A percentile compares a stretch with the other conserved stretches of the same genome.
These are phyloP conservation scores for Hypericum perforatum DNA, from an alignment of 345 rosid species.

Conservation along the genomic window DNA sequence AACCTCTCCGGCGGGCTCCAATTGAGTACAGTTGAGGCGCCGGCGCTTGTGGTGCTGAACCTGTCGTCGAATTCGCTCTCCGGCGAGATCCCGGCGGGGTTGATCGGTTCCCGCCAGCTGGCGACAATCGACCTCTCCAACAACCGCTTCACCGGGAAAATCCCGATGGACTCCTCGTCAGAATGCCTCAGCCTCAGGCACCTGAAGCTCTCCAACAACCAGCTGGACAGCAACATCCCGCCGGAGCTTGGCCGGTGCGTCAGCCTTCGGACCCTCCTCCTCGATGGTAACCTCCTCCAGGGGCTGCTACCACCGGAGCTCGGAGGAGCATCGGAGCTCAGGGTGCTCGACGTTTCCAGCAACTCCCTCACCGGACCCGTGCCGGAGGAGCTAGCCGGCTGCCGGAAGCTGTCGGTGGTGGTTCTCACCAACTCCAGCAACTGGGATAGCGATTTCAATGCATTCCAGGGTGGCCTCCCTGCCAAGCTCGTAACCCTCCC, in stretches of 20 bases:
- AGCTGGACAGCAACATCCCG: conserved; percentile 30
- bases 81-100: conserved; percentile 31
- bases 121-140: conserved; percentile 41
- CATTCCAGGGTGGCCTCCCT: conserved; percentile 42
- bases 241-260: conserved; percentile 39
- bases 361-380: conserved; percentile 41
- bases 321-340: conserved; percentile 42
- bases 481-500: conserved; percentile 26
- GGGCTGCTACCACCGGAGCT: conserved; percentile 48
- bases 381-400: conserved; percentile 38
- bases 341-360: conserved; percentile 51
- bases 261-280: conserved; percentile 35
- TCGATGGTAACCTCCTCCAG: conserved; percentile 46
- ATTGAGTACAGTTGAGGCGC: conserved; percentile 24
- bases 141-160: conserved; percentile 32
- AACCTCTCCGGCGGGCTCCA: conserved; percentile 50
- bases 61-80: conserved; percentile 42
- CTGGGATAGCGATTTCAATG: conserved; percentile 40
- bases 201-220: conserved; percentile 47
- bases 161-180: conserved; percentile 17
- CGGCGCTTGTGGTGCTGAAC: conserved; percentile 32
- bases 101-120: conserved; percentile 33
- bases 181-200: conserved; percentile 32
- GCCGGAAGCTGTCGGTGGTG: conserved; percentile 37
- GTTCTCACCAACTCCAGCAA: conserved; percentile 40